These are phyloP conservation scores for Aphelidium insulamus DNA, from an alignment of 371 early-diverging fungal species.

Conservation along the genomic window DNA sequence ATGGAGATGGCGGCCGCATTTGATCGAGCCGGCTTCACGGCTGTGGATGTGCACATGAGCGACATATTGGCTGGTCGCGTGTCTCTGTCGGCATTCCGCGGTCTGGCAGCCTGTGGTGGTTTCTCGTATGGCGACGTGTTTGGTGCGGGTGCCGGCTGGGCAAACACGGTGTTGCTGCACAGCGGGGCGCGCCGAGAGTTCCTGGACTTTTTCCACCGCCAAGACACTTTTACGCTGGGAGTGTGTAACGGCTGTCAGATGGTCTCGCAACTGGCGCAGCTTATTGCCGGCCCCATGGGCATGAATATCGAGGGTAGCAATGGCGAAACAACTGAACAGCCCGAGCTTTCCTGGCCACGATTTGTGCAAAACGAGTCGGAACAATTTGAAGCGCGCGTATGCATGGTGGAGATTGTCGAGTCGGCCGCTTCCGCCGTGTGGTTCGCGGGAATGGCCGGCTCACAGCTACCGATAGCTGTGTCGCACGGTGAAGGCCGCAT, in stretches of 20 bases:
- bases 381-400: slow-evolving; percentile 82
- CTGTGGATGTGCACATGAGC: slow-evolving; percentile 92
- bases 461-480: slow-evolving; percentile 72
- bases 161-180: slow-evolving; percentile 62
- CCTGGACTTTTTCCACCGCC: slow-evolving; percentile 47
- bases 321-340: no score
- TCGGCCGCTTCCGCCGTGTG: slow-evolving; percentile 28
- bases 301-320: slow-evolving; percentile 3
- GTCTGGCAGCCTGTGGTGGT: slow-evolving; percentile 85
- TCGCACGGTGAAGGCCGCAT: slow-evolving; percentile 86
- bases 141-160: slow-evolving; percentile 94
- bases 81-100: slow-evolving; percentile 43
- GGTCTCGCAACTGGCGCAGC: slow-evolving; percentile 52
- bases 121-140: slow-evolving; percentile 94
- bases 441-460: slow-evolving; percentile 73
- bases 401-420: slow-evolving; percentile 37
- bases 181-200: slow-evolving; percentile 45
- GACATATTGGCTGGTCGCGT: slow-evolving; percentile 57
- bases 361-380: slow-evolving; percentile 73
- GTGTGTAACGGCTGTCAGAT: slow-evolving; percentile 97
- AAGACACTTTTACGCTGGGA: slow-evolving; percentile 79
- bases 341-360: slow-evolving; percentile 76
- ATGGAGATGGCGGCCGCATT: slow-evolving; percentile 85
- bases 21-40: slow-evolving; percentile 67
- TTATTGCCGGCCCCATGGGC: slow-evolving; percentile 55